Percentiles rank a stretch among this genome's conserved stretches.
Conservation (phyloP, 768 basidiomycete genomes). For the Nidularia pulvinata region DNA sequence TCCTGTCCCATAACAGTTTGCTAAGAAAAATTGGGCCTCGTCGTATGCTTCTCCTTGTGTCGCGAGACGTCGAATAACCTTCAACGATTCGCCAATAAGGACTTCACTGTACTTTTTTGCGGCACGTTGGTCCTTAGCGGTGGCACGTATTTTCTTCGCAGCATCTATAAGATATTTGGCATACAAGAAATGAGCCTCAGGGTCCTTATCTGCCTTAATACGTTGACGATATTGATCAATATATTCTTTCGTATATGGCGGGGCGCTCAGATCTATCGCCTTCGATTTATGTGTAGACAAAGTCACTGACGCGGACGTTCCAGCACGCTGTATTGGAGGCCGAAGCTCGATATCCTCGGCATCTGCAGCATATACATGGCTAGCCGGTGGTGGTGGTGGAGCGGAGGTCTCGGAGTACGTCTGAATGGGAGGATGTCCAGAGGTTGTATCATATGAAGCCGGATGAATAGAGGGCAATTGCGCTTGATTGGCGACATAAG, state of each 20-base stretch:
- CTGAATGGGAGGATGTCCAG: too few relatives aligned
- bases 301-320: constrained; percentile 53
- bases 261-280: constrained; percentile 79
- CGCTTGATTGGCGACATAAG: constrained; percentile 12
- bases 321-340: constrained; percentile 54
- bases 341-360: constrained; percentile 58
- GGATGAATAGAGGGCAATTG: too few relatives aligned
- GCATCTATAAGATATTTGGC: constrained; percentile 99
- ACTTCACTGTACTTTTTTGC: constrained; percentile 91
- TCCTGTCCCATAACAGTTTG: constrained; percentile 96
- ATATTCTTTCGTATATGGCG: constrained; percentile 93
- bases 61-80: constrained; percentile 90
- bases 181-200: constrained; percentile 96
- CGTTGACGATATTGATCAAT: constrained; percentile 97
- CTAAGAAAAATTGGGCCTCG: constrained; percentile 98
- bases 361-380: constrained; percentile 2
- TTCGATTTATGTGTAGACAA: constrained; percentile 70
- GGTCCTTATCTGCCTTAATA: constrained; percentile 97
- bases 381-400: too few relatives aligned
- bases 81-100: constrained; percentile 86
- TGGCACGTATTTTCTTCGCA: constrained; percentile 84
- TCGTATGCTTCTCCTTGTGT: constrained; percentile 91
- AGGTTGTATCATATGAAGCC: too few relatives aligned
- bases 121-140: constrained; percentile 74
- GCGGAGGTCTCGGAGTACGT: too few relatives aligned